Base-by-base conservation (phyloP, 169 alveolate species). In the Plasmodium falciparum region DNA sequence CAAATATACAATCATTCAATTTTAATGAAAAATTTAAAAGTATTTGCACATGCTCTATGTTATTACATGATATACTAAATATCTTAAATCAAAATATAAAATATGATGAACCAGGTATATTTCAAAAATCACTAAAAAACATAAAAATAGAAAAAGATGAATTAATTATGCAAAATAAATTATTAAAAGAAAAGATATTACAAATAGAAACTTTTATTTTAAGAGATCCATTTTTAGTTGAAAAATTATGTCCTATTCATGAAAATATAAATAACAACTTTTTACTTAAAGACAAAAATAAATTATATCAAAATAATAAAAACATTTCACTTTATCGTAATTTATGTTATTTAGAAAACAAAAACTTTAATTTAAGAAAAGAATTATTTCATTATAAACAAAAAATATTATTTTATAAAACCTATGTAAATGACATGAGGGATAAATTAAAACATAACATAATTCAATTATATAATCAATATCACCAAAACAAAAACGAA, bases 191-290 rank as follows among this genome's bases (percentile, higher is more conserved):
- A 43, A 85, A 85, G 59, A 62, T 85, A 47, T 49, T 85, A 62
- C 76, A 85, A 66, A 85, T 85, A 59, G 92, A 85, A 85, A 85
- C 86, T 24, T 85, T 85, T 65, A 85, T 85, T 85, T 66, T 85
- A 65, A 85, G 45, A 59, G 92, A 85, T 85, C 92, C 92, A 1
- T 85, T 85, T 85, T 71, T 85, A 71, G 92, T 71, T n/a, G 78
- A 70, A 59, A 70, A 85, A 73, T 85, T 85, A 59, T 58, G 59
- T 47, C 15, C 11, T 62, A 67, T 58, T 24, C 43, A 80, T 50
- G 20, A 11, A 67, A 66, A 56, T 49, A 17, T 56, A 47, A 45
- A 69, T 69, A 17, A 3, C 29, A 62, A 80, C 43, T 22, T 58
- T 12, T 67, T 50, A 15, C 22, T 80, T 33, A 69, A 65, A 61